Percentiles rank a stretch among this genome's conserved stretches.
phyloP scores from a whole-genome alignment of 2,329 filamentous ascomycete genomes.

The Sphaerulina populicola region DNA sequence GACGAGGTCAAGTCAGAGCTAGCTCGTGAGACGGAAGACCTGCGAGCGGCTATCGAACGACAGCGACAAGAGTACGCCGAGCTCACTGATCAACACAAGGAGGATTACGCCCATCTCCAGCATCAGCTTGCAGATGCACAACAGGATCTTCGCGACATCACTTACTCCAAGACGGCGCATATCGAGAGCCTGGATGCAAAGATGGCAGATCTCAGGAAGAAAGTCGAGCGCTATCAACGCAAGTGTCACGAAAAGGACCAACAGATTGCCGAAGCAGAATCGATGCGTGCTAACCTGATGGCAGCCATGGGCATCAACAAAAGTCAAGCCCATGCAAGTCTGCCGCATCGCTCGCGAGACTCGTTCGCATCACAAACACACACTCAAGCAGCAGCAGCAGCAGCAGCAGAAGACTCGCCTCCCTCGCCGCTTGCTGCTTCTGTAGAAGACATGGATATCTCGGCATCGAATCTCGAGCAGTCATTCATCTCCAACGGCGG shows the following conservation, averaged over 20 bases:
- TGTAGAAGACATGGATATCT: constrained; percentile 13
- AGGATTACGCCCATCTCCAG: constrained; percentile 2
- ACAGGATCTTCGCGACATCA: neutral
- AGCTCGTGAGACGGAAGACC: constrained; percentile 33
- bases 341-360: constrained; percentile 20
- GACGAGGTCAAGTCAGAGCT: neutral
- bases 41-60: constrained; percentile 32
- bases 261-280: constrained; percentile 34
- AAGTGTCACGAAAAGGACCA: constrained; percentile 32
- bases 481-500: constrained; percentile 25
- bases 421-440: constrained; percentile 8
- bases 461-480: constrained; percentile 13
- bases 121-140: constrained; percentile 1
- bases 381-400: no score
- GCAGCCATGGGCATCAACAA: constrained; percentile 31
- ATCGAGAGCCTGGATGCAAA: constrained; percentile 14
- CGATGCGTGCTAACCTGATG: constrained; percentile 34
- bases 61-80: constrained; percentile 12
- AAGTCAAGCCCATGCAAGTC: constrained; percentile 3
- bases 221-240: constrained; percentile 27
- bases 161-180: neutral
- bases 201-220: constrained; percentile 20
- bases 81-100: neutral
- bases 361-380: constrained; percentile 8
- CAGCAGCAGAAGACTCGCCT: constrained; percentile 14